Evolutionary conservation across 208 protist genomes (phyloP).

Genomic region (Herpetomonas muscarum): DNA sequence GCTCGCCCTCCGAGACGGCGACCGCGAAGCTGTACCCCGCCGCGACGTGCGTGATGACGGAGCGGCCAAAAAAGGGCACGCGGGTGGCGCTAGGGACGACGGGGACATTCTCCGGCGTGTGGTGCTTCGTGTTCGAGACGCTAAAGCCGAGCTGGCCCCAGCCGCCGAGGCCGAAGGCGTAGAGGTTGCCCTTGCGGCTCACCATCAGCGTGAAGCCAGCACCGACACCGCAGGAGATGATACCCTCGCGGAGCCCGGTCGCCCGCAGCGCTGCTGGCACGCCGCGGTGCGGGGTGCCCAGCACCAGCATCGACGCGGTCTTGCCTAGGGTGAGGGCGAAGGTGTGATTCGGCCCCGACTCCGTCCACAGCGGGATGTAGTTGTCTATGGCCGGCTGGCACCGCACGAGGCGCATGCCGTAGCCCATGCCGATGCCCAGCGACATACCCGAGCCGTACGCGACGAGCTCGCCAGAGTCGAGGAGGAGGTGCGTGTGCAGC

Average conservation of each 20-base stretch:
- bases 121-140: constrained; percentile 31
- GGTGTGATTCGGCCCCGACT: constrained; percentile 48
- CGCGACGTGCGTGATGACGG: constrained; percentile 43
- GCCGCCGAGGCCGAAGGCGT: constrained; percentile 64
- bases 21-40: constrained; percentile 57
- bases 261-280: constrained; percentile 26
- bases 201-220: constrained; percentile 74
- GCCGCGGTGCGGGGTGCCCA: constrained; percentile 65
- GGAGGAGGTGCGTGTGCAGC: constrained; percentile 60
- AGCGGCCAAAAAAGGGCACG: constrained; percentile 54
- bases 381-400: constrained; percentile 58
- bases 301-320: constrained; percentile 48
- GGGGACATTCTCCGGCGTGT: constrained; percentile 58
- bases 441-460: constrained; percentile 69
- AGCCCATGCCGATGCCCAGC: constrained; percentile 55
- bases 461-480: constrained; percentile 57
- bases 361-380: constrained; percentile 53
- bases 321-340: constrained; percentile 65
- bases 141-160: constrained; percentile 82
- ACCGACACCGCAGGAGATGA: constrained; percentile 58
- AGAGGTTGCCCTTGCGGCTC: constrained; percentile 56
- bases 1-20: constrained; percentile 65
- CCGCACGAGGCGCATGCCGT: constrained; percentile 63
- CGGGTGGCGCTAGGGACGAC: constrained; percentile 63
- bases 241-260: constrained; percentile 60